phyloP scores from a whole-genome alignment of 352 stramenopile genomes.

The Phytopythium ostracodes region DNA sequence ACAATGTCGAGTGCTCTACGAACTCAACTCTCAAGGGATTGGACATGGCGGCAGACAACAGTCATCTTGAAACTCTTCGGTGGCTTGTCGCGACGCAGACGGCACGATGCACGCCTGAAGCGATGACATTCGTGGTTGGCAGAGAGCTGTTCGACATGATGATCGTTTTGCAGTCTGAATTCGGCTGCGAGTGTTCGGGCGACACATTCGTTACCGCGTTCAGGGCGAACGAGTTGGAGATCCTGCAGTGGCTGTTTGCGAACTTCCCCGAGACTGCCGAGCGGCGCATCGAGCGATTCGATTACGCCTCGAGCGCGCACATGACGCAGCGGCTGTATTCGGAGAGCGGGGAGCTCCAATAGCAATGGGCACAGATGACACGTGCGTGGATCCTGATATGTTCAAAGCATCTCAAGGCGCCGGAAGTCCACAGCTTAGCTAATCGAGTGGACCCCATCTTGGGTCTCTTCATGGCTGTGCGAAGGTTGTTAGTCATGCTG shows the following conservation, averaged over 20 bases:
- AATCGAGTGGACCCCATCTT: too few species aligned
- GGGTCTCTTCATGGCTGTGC: too few species aligned
- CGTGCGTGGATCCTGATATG: too few species aligned
- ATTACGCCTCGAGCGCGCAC: background rate
- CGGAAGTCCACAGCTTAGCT: too few species aligned
- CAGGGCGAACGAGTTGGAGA: background rate
- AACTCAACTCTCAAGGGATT: too few species aligned
- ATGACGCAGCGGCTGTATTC: background rate
- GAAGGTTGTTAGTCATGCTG: too few species aligned
- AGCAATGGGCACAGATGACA: too few species aligned
- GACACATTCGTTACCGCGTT: background rate
- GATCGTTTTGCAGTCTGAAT: conserved; percentile 3
- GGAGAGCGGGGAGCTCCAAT: background rate
- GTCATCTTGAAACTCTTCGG: background rate
- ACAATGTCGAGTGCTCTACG: background rate
- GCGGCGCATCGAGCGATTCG: background rate
- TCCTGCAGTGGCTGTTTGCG: background rate
- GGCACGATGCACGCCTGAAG: background rate
- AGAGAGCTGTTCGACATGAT: background rate
- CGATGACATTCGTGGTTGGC: background rate
- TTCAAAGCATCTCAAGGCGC: too few species aligned
- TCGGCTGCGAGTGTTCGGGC: background rate
- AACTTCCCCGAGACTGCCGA: background rate
- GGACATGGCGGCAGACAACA: too few species aligned
- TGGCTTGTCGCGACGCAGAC: too few species aligned